Evolutionary conservation across 2,329 filamentous ascomycete genomes (phyloP).

Genomic region (Xylaria sp.): DNA sequence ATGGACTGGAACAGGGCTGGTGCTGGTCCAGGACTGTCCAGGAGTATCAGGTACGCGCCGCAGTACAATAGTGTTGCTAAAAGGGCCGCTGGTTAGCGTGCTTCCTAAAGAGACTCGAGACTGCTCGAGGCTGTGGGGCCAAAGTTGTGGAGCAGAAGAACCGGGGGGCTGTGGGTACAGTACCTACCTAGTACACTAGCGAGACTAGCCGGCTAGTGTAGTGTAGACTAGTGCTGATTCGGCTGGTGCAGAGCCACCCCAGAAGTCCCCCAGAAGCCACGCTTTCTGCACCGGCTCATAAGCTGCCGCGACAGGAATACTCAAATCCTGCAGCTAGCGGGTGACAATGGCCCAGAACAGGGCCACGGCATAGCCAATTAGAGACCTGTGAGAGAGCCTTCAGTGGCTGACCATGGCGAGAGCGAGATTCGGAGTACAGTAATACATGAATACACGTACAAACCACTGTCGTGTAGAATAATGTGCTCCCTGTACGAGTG

Average conservation of each 20-base stretch:
- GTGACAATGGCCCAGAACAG: background rate
- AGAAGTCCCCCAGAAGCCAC: constrained; percentile 14
- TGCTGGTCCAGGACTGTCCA: background rate
- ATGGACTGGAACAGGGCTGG: background rate
- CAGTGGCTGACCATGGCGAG: constrained; percentile 1
- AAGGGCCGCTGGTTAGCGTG: background rate
- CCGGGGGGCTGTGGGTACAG: background rate
- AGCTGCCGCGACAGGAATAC: constrained; percentile 26
- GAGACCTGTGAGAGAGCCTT: background rate
- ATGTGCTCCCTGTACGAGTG: no score
- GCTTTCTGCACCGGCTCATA: constrained; percentile 17
- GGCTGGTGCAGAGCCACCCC: constrained; percentile 20
- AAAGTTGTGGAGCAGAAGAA: background rate
- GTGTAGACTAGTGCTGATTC: constrained; percentile 19
- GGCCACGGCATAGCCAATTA: constrained; percentile 13
- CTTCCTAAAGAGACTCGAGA: background rate
- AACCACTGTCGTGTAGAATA: no score
- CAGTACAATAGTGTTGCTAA: no score
- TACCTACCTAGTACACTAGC: no score
- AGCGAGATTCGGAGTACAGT: constrained; percentile 21
- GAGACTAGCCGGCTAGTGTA: no score
- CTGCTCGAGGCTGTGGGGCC: background rate
- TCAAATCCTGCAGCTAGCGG: constrained; percentile 19
- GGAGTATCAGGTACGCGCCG: background rate
- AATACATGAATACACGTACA: no score